Base-by-base conservation (phyloP, 2,329 filamentous ascomycete species). In the Tolypocladium nubicola region DNA sequence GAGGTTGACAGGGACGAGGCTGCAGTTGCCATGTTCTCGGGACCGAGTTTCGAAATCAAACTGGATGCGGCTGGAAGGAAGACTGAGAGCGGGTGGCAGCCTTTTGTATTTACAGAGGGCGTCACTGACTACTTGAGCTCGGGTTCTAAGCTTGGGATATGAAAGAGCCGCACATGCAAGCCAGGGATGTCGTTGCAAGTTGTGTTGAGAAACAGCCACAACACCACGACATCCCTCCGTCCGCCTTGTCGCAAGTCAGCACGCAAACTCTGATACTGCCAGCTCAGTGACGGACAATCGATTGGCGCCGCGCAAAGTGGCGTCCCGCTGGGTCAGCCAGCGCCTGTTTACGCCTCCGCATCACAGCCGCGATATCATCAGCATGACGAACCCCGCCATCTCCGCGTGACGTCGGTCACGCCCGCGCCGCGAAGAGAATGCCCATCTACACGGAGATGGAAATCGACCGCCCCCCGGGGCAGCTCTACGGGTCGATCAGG, bases 381-480 rank as follows among this genome's bases (percentile, higher is more conserved):
- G 39, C 19, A 40, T 40, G 39, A n/a, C 39, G 39, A 40, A 40
- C 38, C 38, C 8, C 6, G 9, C 35, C 9, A 9, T 9, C 35
- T 35, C 35, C 11, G 35, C 35, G 30, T 33, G 30, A 7, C 30
- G 1, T 33, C 30, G 30, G 30, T 33, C 30, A 33, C 30, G 30
- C 30, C 30, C 7, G 6, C 9, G 6, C 30, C 9, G 30, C 6
- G 30, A 33, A 33, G 30, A 33, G 39, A 16, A 54, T 54, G 53
- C 11, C 39, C 9, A 45, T 54, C 19, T 38, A 26, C 21, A 49
- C 56, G 8, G 53, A 55, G 16, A 52, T 58, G 30, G 56, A 58
- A 53, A 58, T 58, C 38, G 23, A 55, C 30, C 40, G 33, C 30
- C 61, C 16, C 52, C 39, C 33, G 59, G 58, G 39, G 16, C 10